These are phyloP conservation scores for Trypanosoma boissoni DNA, from an alignment of 208 protist species.

Conservation along the genomic window DNA sequence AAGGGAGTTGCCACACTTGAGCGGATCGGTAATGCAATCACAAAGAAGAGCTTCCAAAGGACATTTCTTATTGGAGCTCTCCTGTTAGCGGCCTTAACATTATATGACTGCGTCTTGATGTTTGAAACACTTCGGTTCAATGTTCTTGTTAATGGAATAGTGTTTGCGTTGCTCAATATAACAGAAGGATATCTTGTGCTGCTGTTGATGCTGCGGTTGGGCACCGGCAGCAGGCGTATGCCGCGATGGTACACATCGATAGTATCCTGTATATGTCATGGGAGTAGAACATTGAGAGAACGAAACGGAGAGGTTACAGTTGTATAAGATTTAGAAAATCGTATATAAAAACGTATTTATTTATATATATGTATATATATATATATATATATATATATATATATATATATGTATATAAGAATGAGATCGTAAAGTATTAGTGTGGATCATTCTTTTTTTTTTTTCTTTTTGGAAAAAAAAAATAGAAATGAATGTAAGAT, in stretches of 20 bases:
- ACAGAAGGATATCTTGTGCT: slow-evolving; percentile 9
- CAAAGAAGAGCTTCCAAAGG: slow-evolving; percentile 17
- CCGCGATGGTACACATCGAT: slow-evolving; percentile 3
- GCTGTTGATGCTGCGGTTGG: slow-evolving; percentile 8
- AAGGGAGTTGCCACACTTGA: slow-evolving; percentile 11
- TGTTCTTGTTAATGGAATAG: slow-evolving; percentile 4
- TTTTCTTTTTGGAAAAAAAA: no score
- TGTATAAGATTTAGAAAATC: no score
- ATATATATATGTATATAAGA: slow-evolving; percentile 8
- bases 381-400: slow-evolving; percentile 6
- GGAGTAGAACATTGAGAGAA: not conserved
- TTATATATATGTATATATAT: not conserved
- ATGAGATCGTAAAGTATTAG: not conserved
- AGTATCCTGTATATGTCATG: not conserved
- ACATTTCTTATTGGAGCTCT: slow-evolving; percentile 5
- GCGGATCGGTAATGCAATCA: slow-evolving; percentile 16
- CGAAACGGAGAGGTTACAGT: no score
- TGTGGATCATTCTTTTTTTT: not conserved
- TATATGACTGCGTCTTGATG: slow-evolving; percentile 10
- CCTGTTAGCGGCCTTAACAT: not conserved
- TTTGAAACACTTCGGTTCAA: slow-evolving; percentile 27
- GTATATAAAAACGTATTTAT: not conserved
- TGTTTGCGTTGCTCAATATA: slow-evolving; percentile 13
- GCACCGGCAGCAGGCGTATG: slow-evolving; percentile 6
- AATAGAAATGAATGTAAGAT: no score